Evolutionary conservation across 139 green algal genomes (phyloP).

Genomic region (Astrephomene gubernaculifera): DNA sequence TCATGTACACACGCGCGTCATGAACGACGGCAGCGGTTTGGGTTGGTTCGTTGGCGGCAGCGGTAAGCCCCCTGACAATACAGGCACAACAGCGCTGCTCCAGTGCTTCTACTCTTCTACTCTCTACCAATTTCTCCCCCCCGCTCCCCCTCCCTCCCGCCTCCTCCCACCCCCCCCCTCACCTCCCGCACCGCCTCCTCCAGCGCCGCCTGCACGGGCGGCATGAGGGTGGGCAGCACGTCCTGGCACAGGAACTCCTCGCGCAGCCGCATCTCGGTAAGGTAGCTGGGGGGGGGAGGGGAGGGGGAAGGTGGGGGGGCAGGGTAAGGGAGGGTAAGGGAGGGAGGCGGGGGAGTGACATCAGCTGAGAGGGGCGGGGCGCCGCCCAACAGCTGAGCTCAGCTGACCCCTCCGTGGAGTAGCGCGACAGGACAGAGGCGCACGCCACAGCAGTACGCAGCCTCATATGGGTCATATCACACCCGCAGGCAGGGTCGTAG

Average conservation of each 20-base stretch:
- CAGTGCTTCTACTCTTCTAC: background rate
- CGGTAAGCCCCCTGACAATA: no score
- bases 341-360: background rate
- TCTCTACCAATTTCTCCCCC: background rate
- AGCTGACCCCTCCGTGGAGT: no score
- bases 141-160: background rate
- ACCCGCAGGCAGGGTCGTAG: background rate
- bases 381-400: no score
- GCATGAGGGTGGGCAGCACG: constrained; percentile 23
- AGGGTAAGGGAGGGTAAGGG: background rate
- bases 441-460: no score
- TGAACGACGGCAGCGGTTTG: background rate
- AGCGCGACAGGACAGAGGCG: no score
- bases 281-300: background rate
- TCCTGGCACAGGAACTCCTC: constrained; percentile 31
- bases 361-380: background rate
- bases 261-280: constrained; percentile 32
- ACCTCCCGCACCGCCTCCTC: no score
- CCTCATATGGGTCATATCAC: no score
- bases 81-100: background rate
- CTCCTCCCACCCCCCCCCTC: background rate
- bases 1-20: background rate
- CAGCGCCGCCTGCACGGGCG: background rate
- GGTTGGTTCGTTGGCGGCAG: no score
- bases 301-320: background rate